phyloP scores from a whole-genome alignment of 2,329 filamentous ascomycete genomes.

The Colletotrichum sp. region DNA sequence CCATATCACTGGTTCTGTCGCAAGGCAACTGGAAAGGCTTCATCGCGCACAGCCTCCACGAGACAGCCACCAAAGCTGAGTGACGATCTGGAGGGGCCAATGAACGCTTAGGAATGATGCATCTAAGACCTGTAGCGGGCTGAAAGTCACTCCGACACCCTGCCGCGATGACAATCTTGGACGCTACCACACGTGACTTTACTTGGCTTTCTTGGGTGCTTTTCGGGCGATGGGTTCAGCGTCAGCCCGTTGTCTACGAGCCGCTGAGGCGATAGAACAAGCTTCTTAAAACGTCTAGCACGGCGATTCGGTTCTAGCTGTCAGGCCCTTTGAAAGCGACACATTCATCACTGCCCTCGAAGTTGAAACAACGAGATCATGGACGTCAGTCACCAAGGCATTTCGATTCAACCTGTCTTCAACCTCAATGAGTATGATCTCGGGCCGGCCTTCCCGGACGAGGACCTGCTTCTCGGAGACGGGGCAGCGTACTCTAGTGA shows the following conservation, averaged over 20 bases:
- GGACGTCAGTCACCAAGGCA: not conserved
- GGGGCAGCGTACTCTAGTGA: conserved; percentile 28
- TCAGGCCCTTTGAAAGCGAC: not conserved
- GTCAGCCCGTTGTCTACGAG: not conserved
- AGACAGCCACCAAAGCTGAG: not conserved
- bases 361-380: not conserved
- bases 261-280: not conserved
- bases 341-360: not conserved
- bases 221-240: not conserved
- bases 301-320: not conserved
- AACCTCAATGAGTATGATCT: conserved; percentile 43
- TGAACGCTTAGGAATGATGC: not conserved
- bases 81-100: not conserved
- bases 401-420: conserved; percentile 32
- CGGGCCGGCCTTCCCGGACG: conserved; percentile 38
- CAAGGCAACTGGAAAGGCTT: not conserved
- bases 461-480: conserved; percentile 20
- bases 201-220: not conserved
- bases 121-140: conserved; percentile 24
- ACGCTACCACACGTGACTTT: not conserved
- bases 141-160: conserved; percentile 34
- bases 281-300: not conserved
- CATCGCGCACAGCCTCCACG: conserved; percentile 1
- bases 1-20: not conserved
- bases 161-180: conserved; percentile 22